Percentiles rank a stretch among this genome's conserved stretches.
Conservation (phyloP, 2,329 filamentous ascomycete species). For the Beauveria sp. region DNA sequence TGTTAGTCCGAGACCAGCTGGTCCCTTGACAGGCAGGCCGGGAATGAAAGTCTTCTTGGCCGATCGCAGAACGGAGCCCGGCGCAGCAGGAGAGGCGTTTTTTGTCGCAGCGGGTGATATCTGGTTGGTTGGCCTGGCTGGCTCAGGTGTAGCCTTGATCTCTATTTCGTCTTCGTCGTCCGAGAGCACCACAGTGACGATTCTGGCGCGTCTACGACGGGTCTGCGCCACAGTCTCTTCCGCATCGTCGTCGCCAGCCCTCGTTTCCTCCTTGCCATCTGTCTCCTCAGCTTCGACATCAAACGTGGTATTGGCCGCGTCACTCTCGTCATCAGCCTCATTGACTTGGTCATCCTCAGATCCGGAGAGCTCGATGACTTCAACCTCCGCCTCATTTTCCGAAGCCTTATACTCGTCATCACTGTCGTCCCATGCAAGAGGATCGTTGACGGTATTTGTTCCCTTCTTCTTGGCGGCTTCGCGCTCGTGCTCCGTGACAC, state of each 20-base stretch:
- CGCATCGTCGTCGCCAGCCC: constrained; percentile 23
- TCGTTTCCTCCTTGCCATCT: constrained; percentile 17
- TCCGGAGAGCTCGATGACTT: constrained; percentile 27
- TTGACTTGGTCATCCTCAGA: constrained; percentile 26
- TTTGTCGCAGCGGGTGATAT: constrained; percentile 36
- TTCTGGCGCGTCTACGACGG: constrained; percentile 37
- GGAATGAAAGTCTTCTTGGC: constrained; percentile 64
- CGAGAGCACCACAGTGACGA: constrained; percentile 47
- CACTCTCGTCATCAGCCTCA: constrained; percentile 30
- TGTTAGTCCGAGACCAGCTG: constrained; percentile 66
- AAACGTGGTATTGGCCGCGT: constrained; percentile 24
- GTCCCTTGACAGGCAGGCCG: constrained; percentile 52
- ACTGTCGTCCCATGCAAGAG: constrained; percentile 49
- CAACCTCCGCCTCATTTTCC: constrained; percentile 30
- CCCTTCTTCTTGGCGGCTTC: constrained; percentile 61
- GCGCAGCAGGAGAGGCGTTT: constrained; percentile 43
- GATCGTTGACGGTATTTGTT: constrained; percentile 39
- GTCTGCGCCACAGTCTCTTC: constrained; percentile 32
- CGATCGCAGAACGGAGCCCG: constrained; percentile 59
- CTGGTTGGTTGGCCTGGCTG: constrained; percentile 28
- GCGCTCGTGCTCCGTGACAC: constrained; percentile 65
- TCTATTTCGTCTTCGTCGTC: constrained; percentile 56
- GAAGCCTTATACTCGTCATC: constrained; percentile 40
- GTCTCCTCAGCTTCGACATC: constrained; percentile 31
- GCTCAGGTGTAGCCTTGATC: constrained; percentile 39